Percentiles rank a stretch among this genome's conserved stretches.
phyloP scores from a whole-genome alignment of 306 rosid genomes.

The Citrullus colocynthis region DNA sequence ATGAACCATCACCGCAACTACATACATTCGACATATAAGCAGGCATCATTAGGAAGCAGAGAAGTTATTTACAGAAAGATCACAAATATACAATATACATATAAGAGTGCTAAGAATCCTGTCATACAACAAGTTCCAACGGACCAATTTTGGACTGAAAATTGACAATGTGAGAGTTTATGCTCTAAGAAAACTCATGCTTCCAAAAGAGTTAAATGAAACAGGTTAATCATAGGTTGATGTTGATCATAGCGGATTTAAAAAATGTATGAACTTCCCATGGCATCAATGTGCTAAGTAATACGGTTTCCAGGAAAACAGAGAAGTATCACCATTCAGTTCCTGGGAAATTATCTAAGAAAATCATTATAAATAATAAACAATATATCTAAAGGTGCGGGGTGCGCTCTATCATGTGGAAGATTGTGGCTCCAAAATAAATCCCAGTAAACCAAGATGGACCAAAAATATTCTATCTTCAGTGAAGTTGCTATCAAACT shows the following conservation, averaged over 20 bases:
- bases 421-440: not conserved
- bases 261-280: not conserved
- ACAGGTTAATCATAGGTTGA: not conserved
- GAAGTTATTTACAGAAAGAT: not conserved
- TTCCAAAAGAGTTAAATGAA: not conserved
- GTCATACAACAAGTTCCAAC: not conserved
- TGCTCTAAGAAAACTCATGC: not conserved
- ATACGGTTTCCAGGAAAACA: too few relatives aligned
- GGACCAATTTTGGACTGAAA: not conserved
- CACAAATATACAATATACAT: not conserved
- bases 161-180: not conserved
- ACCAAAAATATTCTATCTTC: not conserved
- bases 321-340: not conserved
- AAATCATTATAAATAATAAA: not conserved
- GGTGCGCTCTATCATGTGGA: not conserved
- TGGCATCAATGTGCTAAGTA: too few relatives aligned
- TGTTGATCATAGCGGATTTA: not conserved
- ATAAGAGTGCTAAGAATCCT: not conserved
- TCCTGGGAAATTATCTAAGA: not conserved
- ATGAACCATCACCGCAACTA: conserved; percentile 86
- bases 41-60: not conserved
- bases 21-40: conserved; percentile 7
- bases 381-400: not conserved
- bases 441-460: not conserved
- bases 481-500: not conserved